Percentiles rank a stretch among this genome's conserved stretches.
Conservation (phyloP, 2,329 filamentous ascomycete species). For the Exophiala aquamarina region DNA sequence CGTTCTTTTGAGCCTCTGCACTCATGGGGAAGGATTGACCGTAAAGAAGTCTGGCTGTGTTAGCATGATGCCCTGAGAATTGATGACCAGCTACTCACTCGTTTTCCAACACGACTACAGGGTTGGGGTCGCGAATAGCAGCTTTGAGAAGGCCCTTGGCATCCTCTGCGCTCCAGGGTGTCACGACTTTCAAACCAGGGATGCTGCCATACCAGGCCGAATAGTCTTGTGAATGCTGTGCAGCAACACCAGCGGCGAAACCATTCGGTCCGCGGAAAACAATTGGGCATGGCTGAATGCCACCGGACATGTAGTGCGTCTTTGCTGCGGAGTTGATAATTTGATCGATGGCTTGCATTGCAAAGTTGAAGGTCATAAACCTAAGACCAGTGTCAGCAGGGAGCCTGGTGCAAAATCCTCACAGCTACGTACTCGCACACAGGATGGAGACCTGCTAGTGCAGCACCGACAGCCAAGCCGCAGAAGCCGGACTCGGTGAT, state of each 20-base stretch:
- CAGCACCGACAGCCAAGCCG: slow-evolving; percentile 91
- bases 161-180: slow-evolving; percentile 95
- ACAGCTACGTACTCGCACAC: slow-evolving; percentile 64
- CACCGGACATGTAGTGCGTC: slow-evolving; percentile 99
- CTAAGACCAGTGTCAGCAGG: slow-evolving; percentile 65
- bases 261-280: slow-evolving; percentile 99
- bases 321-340: slow-evolving; percentile 99
- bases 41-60: slow-evolving; percentile 68
- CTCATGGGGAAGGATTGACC: slow-evolving; percentile 96
- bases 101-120: slow-evolving; percentile 86
- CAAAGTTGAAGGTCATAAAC: slow-evolving; percentile 99
- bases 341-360: slow-evolving; percentile 99
- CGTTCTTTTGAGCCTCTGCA: slow-evolving; percentile 89
- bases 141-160: slow-evolving; percentile 98
- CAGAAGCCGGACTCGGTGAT: slow-evolving; percentile 97
- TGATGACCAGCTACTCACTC: slow-evolving; percentile 52
- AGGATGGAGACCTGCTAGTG: slow-evolving; percentile 89
- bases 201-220: slow-evolving; percentile 98
- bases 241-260: slow-evolving; percentile 91
- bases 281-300: slow-evolving; percentile 99
- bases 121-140: slow-evolving; percentile 96
- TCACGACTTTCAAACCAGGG: slow-evolving; percentile 93
- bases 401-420: background rate
- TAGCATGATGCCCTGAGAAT: slow-evolving; percentile 23
- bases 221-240: slow-evolving; percentile 99